These are phyloP conservation scores for Skeletonema tropicum DNA, from an alignment of 108 stramenopile species.

Conservation along the genomic window DNA sequence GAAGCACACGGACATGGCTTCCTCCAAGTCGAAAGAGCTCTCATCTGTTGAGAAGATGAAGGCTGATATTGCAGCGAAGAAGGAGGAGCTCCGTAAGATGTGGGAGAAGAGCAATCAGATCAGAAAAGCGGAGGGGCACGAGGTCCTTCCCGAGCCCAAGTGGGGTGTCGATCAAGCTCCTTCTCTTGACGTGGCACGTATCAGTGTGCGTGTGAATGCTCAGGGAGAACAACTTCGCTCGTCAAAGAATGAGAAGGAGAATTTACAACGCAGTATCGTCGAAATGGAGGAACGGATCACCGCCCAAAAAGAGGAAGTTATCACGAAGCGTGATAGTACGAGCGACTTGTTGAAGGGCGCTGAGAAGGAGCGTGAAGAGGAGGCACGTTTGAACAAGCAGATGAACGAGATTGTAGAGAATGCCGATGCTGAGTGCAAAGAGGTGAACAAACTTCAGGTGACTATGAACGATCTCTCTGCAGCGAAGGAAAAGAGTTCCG, in stretches of 20 bases:
- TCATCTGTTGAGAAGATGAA: slow-evolving; percentile 39
- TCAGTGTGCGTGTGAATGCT: slow-evolving; percentile 39
- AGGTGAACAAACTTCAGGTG: slow-evolving; percentile 31
- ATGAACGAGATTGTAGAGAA: slow-evolving; percentile 25
- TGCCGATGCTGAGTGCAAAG: slow-evolving; percentile 33
- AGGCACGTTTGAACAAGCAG: slow-evolving; percentile 19
- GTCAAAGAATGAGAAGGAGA: slow-evolving; percentile 24
- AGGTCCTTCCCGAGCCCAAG: slow-evolving; percentile 27
- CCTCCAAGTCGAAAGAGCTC: slow-evolving; percentile 39
- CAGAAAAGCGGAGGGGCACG: slow-evolving; percentile 39
- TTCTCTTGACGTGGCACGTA: slow-evolving; percentile 48
- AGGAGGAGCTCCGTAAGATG: slow-evolving; percentile 38
- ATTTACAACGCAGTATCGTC: slow-evolving; percentile 15
- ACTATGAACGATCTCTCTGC: slow-evolving; percentile 42
- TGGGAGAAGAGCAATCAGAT: slow-evolving; percentile 50
- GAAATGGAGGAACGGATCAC: slow-evolving; percentile 15
- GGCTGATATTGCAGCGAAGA: slow-evolving; percentile 42
- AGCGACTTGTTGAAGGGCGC: slow-evolving; percentile 17
- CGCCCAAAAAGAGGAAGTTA: slow-evolving; percentile 12
- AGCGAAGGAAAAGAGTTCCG: slow-evolving; percentile 33
- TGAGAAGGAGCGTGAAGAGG: slow-evolving; percentile 18
- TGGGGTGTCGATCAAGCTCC: slow-evolving; percentile 46
- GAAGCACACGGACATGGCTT: slow-evolving; percentile 26
- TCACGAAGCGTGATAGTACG: slow-evolving; percentile 25
- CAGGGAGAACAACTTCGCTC: slow-evolving; percentile 25